Conservation (phyloP, 345 rosid species). For the Brassica cretica region DNA sequence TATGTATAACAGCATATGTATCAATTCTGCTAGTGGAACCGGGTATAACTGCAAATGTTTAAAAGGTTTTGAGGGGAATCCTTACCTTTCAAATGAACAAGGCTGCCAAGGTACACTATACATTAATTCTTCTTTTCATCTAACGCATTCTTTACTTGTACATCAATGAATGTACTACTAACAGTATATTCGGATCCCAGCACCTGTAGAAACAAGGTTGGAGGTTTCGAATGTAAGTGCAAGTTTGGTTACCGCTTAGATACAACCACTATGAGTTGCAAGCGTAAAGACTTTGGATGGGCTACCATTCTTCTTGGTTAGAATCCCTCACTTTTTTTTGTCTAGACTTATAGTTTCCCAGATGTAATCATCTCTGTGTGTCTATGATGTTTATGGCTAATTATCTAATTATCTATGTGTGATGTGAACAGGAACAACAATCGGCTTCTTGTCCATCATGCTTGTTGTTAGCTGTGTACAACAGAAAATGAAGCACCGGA, state of each 20-base stretch:
- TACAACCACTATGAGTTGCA: neutral
- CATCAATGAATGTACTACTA: neutral
- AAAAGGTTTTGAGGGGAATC: neutral
- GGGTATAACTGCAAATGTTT: constrained; percentile 32
- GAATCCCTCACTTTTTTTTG: no score
- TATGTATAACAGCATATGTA: constrained; percentile 9
- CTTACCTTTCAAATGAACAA: neutral
- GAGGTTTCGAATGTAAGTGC: constrained; percentile 41
- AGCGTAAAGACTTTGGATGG: neutral
- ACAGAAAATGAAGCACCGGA: neutral
- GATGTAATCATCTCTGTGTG: constrained; percentile 3
- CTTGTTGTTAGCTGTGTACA: neutral
- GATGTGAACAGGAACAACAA: neutral
- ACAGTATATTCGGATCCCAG: neutral
- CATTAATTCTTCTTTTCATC: neutral
- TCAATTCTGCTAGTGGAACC: neutral
- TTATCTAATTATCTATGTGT: no score
- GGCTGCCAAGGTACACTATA: neutral
- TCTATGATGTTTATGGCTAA: no score
- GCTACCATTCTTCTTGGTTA: neutral
- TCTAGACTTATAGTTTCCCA: neutral
- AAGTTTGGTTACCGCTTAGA: neutral
- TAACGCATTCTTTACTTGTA: neutral
- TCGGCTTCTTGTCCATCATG: constrained; percentile 20
- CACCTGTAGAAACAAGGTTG: neutral